phyloP scores from a whole-genome alignment of 2,329 filamentous ascomycete species.

The Whalleya microplaca region DNA sequence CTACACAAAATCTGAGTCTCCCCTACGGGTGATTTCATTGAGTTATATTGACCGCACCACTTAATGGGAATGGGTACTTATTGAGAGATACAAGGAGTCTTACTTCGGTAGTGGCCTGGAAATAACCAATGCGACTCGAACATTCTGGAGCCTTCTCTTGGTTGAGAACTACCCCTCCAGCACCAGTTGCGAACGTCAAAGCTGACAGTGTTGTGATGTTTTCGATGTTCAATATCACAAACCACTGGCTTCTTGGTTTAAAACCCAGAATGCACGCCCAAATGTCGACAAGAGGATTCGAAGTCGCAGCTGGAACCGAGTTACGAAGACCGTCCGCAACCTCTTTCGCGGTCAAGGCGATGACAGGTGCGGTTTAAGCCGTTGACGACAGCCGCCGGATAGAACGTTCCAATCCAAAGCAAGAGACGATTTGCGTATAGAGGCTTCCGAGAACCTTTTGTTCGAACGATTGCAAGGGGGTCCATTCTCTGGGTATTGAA shows the following conservation, averaged over 20 bases:
- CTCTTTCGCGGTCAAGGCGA: neutral
- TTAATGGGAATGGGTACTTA: too few species aligned
- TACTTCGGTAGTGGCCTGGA: neutral
- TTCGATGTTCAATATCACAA: neutral
- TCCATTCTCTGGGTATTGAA: neutral
- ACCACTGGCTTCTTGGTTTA: neutral
- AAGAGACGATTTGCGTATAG: neutral
- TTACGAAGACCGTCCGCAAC: neutral
- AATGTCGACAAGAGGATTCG: neutral
- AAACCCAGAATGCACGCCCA: neutral
- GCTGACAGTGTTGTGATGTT: neutral
- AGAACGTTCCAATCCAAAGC: neutral
- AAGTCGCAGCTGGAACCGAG: neutral
- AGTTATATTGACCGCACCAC: too few species aligned
- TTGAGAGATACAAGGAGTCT: neutral
- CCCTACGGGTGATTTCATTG: too few species aligned
- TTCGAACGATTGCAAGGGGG: neutral
- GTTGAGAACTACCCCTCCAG: too few species aligned
- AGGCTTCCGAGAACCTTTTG: neutral
- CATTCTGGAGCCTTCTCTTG: neutral
- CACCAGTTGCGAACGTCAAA: neutral
- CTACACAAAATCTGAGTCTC: neutral
- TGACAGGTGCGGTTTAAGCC: neutral
- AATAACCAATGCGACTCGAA: neutral
- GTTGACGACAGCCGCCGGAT: neutral